phyloP scores from a whole-genome alignment of 495 filamentous ascomycete genomes.

The Lophiostoma macrostomum region DNA sequence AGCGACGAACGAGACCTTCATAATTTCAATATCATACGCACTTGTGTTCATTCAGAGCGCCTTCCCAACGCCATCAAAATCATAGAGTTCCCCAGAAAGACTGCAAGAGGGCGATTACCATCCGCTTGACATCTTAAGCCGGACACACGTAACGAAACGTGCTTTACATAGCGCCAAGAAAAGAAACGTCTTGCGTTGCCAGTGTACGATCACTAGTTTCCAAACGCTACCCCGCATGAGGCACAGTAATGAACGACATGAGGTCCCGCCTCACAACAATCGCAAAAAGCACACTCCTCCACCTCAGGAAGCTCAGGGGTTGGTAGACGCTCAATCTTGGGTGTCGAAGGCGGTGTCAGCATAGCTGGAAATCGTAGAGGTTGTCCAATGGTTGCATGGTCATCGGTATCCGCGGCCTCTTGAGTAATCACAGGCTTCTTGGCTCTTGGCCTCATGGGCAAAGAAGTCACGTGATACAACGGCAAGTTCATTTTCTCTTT shows the following conservation, averaged over 20 bases:
- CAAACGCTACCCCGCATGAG: conserved; percentile 16
- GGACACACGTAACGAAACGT: not conserved
- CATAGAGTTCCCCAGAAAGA: too few relatives aligned
- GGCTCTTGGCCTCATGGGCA: too few relatives aligned
- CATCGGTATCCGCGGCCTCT: not conserved
- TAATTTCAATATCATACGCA: too few relatives aligned
- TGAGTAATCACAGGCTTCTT: not conserved
- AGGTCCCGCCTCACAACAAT: conserved; percentile 24
- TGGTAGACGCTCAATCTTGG: conserved; percentile 25
- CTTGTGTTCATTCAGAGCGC: too few relatives aligned
- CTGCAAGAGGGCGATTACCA: too few relatives aligned
- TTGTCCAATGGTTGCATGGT: too few relatives aligned
- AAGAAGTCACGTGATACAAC: too few relatives aligned
- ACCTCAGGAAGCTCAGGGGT: conserved; percentile 33
- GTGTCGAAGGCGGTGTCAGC: conserved; percentile 33
- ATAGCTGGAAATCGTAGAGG: not conserved
- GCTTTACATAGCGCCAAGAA: not conserved
- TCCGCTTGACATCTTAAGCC: too few relatives aligned
- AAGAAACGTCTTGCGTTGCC: not conserved
- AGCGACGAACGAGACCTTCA: too few relatives aligned
- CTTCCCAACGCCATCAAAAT: too few relatives aligned
- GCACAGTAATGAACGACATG: conserved; percentile 15
- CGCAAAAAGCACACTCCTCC: conserved; percentile 27
- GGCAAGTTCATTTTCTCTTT: not conserved
- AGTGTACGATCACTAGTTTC: not conserved